A percentile compares a stretch with the other conserved stretches of the same genome.
phyloP scores from a whole-genome alignment of 495 filamentous ascomycete species.

The Lepidopterella palustris region DNA sequence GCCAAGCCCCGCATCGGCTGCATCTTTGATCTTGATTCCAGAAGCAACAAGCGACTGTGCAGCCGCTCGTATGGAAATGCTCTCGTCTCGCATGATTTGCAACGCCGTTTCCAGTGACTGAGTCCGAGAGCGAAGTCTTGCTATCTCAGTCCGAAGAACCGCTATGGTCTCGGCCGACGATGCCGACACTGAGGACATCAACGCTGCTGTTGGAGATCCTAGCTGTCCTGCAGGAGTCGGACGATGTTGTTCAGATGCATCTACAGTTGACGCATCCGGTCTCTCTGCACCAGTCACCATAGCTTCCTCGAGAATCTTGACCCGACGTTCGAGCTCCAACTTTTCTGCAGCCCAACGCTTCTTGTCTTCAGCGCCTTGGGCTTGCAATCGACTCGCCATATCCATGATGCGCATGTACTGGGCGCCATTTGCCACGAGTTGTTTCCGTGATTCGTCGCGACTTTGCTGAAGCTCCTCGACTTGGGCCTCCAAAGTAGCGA shows the following conservation, averaged over 20 bases:
- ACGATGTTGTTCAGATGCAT: background rate
- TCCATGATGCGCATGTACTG: constrained; percentile 46
- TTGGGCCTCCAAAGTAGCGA: constrained; percentile 37
- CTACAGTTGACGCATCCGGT: background rate
- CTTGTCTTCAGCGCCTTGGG: constrained; percentile 36
- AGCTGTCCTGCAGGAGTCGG: background rate
- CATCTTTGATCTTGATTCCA: constrained; percentile 20
- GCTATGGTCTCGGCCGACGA: constrained; percentile 20
- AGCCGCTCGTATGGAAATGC: constrained; percentile 21
- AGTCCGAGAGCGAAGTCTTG: constrained; percentile 14
- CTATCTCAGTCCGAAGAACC: constrained; percentile 24
- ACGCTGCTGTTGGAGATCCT: background rate
- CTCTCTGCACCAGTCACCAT: constrained; percentile 22
- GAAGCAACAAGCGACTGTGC: constrained; percentile 17
- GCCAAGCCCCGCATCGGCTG: constrained; percentile 4
- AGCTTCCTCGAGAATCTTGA: constrained; percentile 26
- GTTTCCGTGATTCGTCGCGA: constrained; percentile 37
- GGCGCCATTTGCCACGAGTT: constrained; percentile 34
- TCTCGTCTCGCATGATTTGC: constrained; percentile 23
- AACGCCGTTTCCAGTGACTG: constrained; percentile 19
- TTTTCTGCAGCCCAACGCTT: constrained; percentile 39
- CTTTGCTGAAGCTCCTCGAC: constrained; percentile 39
- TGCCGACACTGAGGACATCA: background rate
- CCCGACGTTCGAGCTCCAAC: constrained; percentile 33
- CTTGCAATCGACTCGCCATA: constrained; percentile 40